A percentile compares a stretch with the other conserved stretches of the same genome.
Conservation (phyloP, 148 eudicot species). For the Camellia japonica region DNA sequence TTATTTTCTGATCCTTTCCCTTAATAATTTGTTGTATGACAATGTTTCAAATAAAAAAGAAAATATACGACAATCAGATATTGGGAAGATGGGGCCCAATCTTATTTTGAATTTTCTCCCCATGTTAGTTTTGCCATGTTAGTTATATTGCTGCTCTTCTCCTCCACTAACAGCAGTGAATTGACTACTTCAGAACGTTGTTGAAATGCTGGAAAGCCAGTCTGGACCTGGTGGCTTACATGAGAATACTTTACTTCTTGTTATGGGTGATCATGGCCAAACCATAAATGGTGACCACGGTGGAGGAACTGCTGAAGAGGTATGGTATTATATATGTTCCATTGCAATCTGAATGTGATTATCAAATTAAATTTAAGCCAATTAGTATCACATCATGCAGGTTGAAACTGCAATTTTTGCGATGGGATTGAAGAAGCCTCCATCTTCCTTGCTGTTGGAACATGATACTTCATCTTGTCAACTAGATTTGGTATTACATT, state of each 20-base stretch:
- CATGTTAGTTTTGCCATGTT: neutral
- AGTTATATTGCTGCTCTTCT: neutral
- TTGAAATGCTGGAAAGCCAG: constrained; percentile 57
- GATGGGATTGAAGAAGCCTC: constrained; percentile 58
- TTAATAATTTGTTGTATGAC: neutral
- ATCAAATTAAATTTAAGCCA: constrained; percentile 6
- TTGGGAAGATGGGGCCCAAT: neutral
- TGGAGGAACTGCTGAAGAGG: constrained; percentile 97
- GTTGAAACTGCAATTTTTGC: constrained; percentile 96
- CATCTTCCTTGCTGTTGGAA: constrained; percentile 44
- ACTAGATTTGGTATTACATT: constrained; percentile 57
- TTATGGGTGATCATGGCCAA: constrained; percentile 99
- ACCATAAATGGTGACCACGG: constrained; percentile 98
- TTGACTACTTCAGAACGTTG: constrained; percentile 54
- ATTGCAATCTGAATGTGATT: constrained; percentile 8
- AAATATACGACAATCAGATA: neutral
- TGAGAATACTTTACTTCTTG: constrained; percentile 89
- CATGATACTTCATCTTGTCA: constrained; percentile 64
- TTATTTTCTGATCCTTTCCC: neutral
- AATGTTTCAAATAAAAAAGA: no score
- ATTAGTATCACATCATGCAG: constrained; percentile 39
- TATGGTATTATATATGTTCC: constrained; percentile 22
- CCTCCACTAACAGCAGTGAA: constrained; percentile 6
- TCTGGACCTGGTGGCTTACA: constrained; percentile 86
- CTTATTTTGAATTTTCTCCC: neutral